These are phyloP conservation scores for Echria macrotheca DNA, from an alignment of 495 filamentous ascomycete genomes.

Conservation along the genomic window DNA sequence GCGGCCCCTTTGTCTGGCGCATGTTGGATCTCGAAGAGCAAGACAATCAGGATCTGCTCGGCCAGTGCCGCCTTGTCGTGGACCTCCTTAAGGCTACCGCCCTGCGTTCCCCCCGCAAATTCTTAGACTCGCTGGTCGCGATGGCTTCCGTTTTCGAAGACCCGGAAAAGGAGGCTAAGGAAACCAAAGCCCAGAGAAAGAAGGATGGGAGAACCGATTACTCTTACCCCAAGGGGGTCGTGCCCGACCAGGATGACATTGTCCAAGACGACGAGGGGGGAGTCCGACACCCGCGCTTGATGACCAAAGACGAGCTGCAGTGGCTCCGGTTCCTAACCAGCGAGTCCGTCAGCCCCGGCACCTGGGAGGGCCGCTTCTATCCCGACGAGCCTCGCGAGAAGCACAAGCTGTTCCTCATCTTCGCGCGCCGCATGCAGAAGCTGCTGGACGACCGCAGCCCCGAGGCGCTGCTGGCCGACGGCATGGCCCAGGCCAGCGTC, in stretches of 20 bases:
- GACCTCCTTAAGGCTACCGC: conserved; percentile 6
- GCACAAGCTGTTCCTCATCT: conserved; percentile 23
- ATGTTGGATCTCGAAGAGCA: conserved; percentile 6
- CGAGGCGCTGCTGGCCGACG: conserved; percentile 12
- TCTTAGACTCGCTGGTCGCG: conserved; percentile 4
- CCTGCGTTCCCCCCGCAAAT: conserved; percentile 1
- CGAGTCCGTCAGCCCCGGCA: conserved; percentile 16
- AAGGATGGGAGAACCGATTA: too few species aligned
- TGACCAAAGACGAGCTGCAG: conserved; percentile 12
- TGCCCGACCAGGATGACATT: conserved; percentile 10
- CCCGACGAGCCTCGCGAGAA: conserved; percentile 13
- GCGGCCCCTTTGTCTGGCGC: conserved; percentile 18
- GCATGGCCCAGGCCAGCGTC: conserved; percentile 14
- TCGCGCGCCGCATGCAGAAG: conserved; percentile 25
- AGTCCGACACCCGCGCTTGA: conserved; percentile 1
- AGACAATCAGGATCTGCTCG: conserved; percentile 11
- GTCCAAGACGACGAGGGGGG: background rate
- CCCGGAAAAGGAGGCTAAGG: background rate
- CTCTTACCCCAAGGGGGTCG: conserved; percentile 3
- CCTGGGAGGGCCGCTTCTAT: conserved; percentile 8
- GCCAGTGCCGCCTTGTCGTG: conserved; percentile 2
- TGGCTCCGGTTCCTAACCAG: conserved; percentile 22
- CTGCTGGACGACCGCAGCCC: conserved; percentile 22
- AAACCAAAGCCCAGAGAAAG: too few species aligned
- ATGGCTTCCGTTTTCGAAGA: background rate